Base-by-base conservation (phyloP, 2,329 filamentous ascomycete genomes). In the Microsporum audouinii region DNA sequence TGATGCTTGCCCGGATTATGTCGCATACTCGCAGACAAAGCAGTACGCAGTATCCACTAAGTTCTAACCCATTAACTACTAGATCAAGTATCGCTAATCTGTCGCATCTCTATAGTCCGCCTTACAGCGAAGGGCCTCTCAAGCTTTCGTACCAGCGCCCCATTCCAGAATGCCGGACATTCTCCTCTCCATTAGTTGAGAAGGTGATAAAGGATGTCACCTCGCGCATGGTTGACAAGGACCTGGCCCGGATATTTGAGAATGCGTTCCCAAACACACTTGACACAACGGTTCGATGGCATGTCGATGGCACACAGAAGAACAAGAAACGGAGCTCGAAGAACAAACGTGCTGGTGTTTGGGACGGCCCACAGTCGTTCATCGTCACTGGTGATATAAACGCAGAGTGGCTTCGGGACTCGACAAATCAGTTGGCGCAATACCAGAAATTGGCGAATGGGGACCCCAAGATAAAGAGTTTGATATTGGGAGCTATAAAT, bases 331-430 rank as follows among this genome's bases (percentile, higher is more conserved):
- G 66, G 56, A 70, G 68, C 57, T 71, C 71, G 60, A 80, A 84
- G 57, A 79, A 83, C 3, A 53, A 31, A 5, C 38, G 41, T 7
- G 58, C 47, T 2, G 82, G 80, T 14, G 82, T 83, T 65, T 96
- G 91, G 91, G 79, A 88, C 66, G 91, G 91, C 0, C 80, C 88
- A 0, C 92, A 97, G 69, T 91, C 88, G 8, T 97, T 97, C 72
- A 87, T 97, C 65, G 95, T 95, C 57, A 96, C 90, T 0, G 90
- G 90, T 58, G 90, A 96, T 67, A 96, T 96, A 71, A 88, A 95
- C 68, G 91, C 91, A 0, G 90, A 95, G 73, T 96, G 91, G 91
- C 78, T 96, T 57, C 85, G 91, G 58, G 90, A 96, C 74, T 95
- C 89, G 8, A 95, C 91, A 8, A 97, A 97, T 73, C 94, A 99